Percentiles rank a stretch among this genome's conserved stretches.
Conservation (phyloP, 2,329 filamentous ascomycete species). For the Monosporascus sp. region DNA sequence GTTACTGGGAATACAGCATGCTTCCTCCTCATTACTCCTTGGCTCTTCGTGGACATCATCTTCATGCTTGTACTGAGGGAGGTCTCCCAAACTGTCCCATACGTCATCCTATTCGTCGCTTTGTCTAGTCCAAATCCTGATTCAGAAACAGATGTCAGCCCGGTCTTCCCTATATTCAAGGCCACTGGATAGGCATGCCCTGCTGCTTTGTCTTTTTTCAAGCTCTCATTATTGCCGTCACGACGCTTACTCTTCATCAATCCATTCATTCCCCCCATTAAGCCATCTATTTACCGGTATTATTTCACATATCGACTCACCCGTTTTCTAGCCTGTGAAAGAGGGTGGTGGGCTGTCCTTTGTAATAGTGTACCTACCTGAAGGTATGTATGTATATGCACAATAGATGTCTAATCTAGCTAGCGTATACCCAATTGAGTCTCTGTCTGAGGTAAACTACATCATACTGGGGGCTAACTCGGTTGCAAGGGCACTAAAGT, state of each 20-base stretch:
- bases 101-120: background rate
- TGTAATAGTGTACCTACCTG: background rate
- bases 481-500: background rate
- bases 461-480: background rate
- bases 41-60: background rate
- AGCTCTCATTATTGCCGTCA: too few relatives aligned
- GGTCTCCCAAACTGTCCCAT: background rate
- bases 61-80: background rate
- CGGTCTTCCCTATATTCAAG: too few relatives aligned
- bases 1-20: too few relatives aligned
- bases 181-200: too few relatives aligned
- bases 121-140: background rate
- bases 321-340: background rate
- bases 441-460: background rate
- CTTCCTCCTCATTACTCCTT: background rate
- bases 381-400: background rate
- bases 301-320: background rate
- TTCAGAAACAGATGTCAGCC: background rate
- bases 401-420: background rate
- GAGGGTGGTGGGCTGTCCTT: background rate
- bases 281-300: background rate
- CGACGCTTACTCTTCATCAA: too few relatives aligned
- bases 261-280: background rate
- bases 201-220: too few relatives aligned
- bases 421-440: too few relatives aligned